Evolutionary conservation across 2,329 filamentous ascomycete genomes (phyloP), one percentile per base, ranked within the genome.

Genomic region (Hypoxylon sp.): DNA sequence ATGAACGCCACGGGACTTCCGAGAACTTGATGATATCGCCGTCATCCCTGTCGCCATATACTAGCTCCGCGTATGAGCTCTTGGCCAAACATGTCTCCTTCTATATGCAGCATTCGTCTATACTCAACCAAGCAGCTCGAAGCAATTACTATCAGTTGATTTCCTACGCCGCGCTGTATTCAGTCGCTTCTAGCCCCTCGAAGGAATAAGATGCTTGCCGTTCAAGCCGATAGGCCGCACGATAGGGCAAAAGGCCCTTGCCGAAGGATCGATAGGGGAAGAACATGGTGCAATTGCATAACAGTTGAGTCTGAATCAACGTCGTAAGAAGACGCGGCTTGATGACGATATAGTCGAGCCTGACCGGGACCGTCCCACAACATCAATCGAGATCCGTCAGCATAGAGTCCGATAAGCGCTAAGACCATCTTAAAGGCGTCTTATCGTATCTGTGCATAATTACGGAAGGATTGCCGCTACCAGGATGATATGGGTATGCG

Each of bases 81-180:
- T 25, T 2, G 13, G 20, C 13, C 8, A 35, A 17, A 44, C 22
- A 17, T n/a, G 14, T n/a, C 22, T 11, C 6, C 40, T 10, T 17
- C 50, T 35, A 37, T 8, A 20, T 25, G 13, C n/a, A 27, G 25
- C 17, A 22, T 48, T n/a, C 10, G 30, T 22, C 54, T 54, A 64
- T 54, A 37, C 48, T 53, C 54, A 30, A 53, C 27, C 31, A 33
- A 57, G 25, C 25, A 57, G 25, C 54, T 46, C 30, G n/a, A 14
- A 46, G 27, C n/a, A 31, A 22, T 33, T 22, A 10, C 7, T 22
- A 46, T 14, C 37, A 6, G 33, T 42, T 10, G 22, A n/a, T 5
- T 13, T 46, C 25, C 2, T 30, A 22, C 8, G 11, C 7, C 40
- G 11, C n/a, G 4, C 40, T 22, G 17, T 37, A 1, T 56, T 27